phyloP scores from a whole-genome alignment of 305 asterid genomes.

The Fraxinus latifolia region DNA sequence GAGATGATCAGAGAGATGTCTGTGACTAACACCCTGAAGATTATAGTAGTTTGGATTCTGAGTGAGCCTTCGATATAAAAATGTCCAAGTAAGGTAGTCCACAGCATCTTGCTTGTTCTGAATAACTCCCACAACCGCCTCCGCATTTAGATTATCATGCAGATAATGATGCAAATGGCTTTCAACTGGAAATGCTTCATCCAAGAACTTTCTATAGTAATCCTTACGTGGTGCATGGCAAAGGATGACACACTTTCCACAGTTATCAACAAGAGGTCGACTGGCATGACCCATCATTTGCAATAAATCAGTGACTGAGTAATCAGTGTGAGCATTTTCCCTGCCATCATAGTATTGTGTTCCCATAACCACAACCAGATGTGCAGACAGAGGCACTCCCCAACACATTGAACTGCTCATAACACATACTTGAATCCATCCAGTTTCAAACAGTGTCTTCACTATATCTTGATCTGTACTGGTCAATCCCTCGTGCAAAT shows the following conservation, averaged over 20 bases:
- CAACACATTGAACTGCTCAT: constrained; percentile 86
- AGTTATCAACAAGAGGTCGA: constrained; percentile 79
- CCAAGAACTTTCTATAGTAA: constrained; percentile 80
- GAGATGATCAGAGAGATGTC: constrained; percentile 88
- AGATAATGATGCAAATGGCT: constrained; percentile 91
- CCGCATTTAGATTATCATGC: constrained; percentile 84
- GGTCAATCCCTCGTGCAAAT: constrained; percentile 82
- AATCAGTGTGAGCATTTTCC: constrained; percentile 80
- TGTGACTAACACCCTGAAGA: constrained; percentile 84
- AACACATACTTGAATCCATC: constrained; percentile 86
- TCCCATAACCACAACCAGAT: constrained; percentile 94
- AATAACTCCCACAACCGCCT: constrained; percentile 78
- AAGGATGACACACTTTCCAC: constrained; percentile 88
- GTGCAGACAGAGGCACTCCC: constrained; percentile 85
- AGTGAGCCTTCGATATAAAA: constrained; percentile 85
- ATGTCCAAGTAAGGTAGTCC: constrained; percentile 91
- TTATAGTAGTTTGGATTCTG: constrained; percentile 94
- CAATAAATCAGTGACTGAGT: constrained; percentile 80
- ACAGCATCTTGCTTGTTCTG: constrained; percentile 92
- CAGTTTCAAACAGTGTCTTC: constrained; percentile 75
- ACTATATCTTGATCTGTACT: constrained; percentile 80
- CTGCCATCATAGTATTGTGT: constrained; percentile 85
- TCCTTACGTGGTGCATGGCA: constrained; percentile 95
- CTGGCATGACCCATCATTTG: constrained; percentile 99
- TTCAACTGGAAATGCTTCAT: constrained; percentile 89